Conservation (phyloP, 2,329 filamentous ascomycete species). For the Lasiodiplodia sp. region DNA sequence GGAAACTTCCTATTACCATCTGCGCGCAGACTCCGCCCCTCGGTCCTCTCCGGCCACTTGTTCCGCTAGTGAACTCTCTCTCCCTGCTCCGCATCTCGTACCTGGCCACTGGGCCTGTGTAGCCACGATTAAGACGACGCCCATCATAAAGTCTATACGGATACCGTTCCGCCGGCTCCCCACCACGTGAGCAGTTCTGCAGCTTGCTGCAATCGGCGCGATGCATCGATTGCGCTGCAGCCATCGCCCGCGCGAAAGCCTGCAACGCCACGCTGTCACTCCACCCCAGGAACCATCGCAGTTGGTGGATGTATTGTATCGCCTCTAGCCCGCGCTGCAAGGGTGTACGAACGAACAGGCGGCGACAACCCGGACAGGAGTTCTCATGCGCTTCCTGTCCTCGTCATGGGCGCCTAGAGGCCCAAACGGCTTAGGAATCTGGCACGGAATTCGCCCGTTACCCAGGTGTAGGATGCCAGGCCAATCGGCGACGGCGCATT, state of each 20-base stretch:
- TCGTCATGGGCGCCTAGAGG: neutral
- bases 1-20: conserved; percentile 10
- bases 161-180: neutral
- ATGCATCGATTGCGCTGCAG: conserved; percentile 7
- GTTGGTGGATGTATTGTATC: conserved; percentile 1
- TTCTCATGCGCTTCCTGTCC: neutral
- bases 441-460: conserved; percentile 15
- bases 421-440: conserved; percentile 9
- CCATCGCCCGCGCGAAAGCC: neutral
- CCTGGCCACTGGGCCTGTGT: neutral
- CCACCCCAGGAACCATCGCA: conserved; percentile 10
- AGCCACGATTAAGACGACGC: neutral
- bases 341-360: conserved; percentile 8
- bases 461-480: neutral
- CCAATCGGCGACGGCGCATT: neutral
- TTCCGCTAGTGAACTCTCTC: conserved; percentile 1
- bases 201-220: neutral
- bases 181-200: neutral
- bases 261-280: conserved; percentile 24
- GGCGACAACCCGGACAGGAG: neutral
- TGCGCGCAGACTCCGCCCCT: conserved; percentile 13
- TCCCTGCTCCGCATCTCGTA: neutral
- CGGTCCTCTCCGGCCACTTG: neutral
- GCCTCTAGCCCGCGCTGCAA: neutral
- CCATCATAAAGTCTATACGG: neutral